These are phyloP conservation scores for Coniochaeta prunicola DNA, from an alignment of 2,329 filamentous ascomycete genomes.

Conservation along the genomic window DNA sequence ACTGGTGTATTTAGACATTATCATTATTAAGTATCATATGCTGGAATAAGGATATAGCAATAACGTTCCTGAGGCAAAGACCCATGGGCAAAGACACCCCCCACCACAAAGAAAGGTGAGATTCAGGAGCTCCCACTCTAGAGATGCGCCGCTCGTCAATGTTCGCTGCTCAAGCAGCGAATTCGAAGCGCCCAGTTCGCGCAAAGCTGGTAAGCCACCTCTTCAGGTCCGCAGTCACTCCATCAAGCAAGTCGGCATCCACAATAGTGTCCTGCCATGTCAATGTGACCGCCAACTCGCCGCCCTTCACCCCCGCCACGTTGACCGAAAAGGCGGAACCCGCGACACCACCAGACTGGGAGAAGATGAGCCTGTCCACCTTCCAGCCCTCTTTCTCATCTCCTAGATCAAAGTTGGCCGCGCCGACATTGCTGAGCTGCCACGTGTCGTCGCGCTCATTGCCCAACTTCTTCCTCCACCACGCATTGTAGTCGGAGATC, in stretches of 20 bases:
- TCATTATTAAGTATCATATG: no score
- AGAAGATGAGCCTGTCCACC: not conserved
- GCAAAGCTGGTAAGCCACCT: not conserved
- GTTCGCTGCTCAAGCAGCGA: not conserved
- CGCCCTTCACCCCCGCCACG: not conserved
- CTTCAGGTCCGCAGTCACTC: not conserved
- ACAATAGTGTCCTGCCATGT: not conserved
- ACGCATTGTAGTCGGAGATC: not conserved
- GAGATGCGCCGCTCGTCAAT: no score
- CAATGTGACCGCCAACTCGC: not conserved
- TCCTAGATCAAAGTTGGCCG: not conserved
- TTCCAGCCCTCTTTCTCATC: not conserved
- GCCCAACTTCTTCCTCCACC: not conserved
- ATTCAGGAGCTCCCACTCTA: no score
- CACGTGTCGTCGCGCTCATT: not conserved
- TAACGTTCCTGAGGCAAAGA: no score
- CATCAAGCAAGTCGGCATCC: not conserved
- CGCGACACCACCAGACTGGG: not conserved
- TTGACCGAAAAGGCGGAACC: not conserved
- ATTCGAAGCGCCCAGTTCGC: not conserved
- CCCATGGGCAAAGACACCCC: no score
- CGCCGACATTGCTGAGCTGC: slow-evolving; percentile 1
- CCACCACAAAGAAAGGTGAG: no score
- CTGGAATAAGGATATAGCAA: no score
- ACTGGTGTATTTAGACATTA: not conserved